Conservation (phyloP, 192 early-diverging fungal species). For the Rhizoclosmatium sp. region DNA sequence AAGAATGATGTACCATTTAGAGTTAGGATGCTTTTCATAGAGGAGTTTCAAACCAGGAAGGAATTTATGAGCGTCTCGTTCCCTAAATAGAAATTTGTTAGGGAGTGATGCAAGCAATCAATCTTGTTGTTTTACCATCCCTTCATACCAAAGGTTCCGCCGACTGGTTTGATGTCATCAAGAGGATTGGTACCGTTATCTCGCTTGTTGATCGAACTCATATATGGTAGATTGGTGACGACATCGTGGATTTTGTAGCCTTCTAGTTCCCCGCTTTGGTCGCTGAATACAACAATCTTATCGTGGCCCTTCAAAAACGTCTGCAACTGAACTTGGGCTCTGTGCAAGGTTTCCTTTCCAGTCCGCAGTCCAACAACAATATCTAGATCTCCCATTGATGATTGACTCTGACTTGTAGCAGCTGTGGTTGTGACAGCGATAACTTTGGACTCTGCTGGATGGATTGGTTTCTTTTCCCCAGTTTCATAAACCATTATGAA, state of each 20-base stretch:
- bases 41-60: slow-evolving; percentile 56
- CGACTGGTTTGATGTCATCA: slow-evolving; percentile 2
- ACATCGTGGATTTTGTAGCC: not conserved
- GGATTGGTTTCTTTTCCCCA: too few relatives aligned
- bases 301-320: not conserved
- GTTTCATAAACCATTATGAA: too few relatives aligned
- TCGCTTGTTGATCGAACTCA: too few relatives aligned
- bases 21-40: slow-evolving; percentile 54
- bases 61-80: slow-evolving; percentile 61
- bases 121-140: not conserved
- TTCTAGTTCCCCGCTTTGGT: not conserved
- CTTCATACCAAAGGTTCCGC: not conserved
- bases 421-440: too few relatives aligned
- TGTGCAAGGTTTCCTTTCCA: not conserved
- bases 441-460: too few relatives aligned
- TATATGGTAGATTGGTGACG: not conserved
- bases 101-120: not conserved
- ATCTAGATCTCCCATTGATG: too few relatives aligned
- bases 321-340: not conserved
- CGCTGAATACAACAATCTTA: not conserved
- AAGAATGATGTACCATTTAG: slow-evolving; percentile 65
- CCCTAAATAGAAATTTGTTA: slow-evolving; percentile 39
- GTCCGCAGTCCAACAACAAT: not conserved
- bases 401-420: too few relatives aligned
- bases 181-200: too few relatives aligned